Percentiles rank a stretch among this genome's conserved stretches.
These are phyloP conservation scores for Pleurotus cornucopiae DNA, from an alignment of 768 basidiomycete species.

Conservation along the genomic window DNA sequence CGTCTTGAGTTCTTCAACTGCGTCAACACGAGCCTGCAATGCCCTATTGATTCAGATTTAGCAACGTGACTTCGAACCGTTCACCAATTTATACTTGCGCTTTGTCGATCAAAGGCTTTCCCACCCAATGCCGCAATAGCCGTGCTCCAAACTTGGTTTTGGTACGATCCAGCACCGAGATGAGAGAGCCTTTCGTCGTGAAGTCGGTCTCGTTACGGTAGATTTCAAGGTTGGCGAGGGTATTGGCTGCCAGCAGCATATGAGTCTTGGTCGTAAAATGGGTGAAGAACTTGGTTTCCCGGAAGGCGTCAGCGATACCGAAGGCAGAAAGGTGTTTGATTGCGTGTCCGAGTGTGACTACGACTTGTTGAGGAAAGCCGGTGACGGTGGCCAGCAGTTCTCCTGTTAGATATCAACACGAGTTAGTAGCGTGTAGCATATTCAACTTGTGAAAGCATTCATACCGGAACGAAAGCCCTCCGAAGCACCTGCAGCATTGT, in stretches of 20 bases:
- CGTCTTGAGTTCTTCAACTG: conserved; percentile 75
- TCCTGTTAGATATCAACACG: conserved; percentile 31
- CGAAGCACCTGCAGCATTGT: conserved; percentile 32
- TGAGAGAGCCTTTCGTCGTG: conserved; percentile 66
- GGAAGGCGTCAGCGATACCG: conserved; percentile 72
- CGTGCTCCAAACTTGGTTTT: conserved; percentile 87
- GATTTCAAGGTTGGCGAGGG: conserved; percentile 87
- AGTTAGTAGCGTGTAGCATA: background rate
- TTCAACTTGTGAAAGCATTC: conserved; percentile 10
- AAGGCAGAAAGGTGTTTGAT: conserved; percentile 71
- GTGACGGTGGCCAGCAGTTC: conserved; percentile 57
- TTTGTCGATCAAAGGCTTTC: conserved; percentile 75
- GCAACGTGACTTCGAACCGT: background rate
- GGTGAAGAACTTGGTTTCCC: conserved; percentile 74
- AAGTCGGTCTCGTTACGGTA: conserved; percentile 87
- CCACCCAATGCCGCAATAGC: conserved; percentile 81
- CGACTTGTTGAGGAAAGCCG: conserved; percentile 65
- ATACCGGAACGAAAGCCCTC: conserved; percentile 42
- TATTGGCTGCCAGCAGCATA: conserved; percentile 89
- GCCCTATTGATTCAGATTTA: conserved; percentile 35
- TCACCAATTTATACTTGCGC: conserved; percentile 35
- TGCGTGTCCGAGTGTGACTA: conserved; percentile 69
- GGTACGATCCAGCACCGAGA: conserved; percentile 85
- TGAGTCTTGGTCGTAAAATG: conserved; percentile 72
- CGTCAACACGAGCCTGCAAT: conserved; percentile 74